A percentile compares a stretch with the other conserved stretches of the same genome.
Evolutionary conservation across 2,329 filamentous ascomycete species (phyloP).

Genomic region (Pseudopyricularia cyperi): DNA sequence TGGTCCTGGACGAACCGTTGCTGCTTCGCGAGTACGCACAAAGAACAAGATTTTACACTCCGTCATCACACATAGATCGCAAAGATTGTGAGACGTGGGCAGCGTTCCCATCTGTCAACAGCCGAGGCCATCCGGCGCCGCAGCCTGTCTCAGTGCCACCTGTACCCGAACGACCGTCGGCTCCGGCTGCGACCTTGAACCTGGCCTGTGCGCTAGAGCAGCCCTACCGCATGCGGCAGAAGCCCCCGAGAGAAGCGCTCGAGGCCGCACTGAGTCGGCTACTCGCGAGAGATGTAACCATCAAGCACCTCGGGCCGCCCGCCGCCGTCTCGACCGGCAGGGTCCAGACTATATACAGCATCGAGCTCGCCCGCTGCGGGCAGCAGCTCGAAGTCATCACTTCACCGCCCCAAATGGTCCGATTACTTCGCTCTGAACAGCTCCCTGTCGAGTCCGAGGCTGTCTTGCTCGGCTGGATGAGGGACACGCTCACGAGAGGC

Average conservation of each 20-base stretch:
- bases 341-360: conserved; percentile 27
- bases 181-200: background rate
- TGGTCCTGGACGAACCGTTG: background rate
- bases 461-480: conserved; percentile 30
- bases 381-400: conserved; percentile 27
- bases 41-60: background rate
- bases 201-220: background rate
- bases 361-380: conserved; percentile 27
- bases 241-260: conserved; percentile 15
- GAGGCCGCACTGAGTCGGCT: conserved; percentile 19
- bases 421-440: conserved; percentile 33
- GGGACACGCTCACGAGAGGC: conserved; percentile 4
- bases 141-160: background rate
- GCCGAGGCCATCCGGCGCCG: background rate
- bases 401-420: conserved; percentile 25
- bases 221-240: background rate
- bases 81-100: background rate
- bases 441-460: conserved; percentile 30
- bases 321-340: conserved; percentile 14
- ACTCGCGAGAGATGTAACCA: conserved; percentile 15
- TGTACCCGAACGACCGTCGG: background rate
- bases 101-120: background rate
- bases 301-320: conserved; percentile 16
- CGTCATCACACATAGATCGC: background rate
- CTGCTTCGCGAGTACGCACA: background rate